These are phyloP conservation scores for Beta macrorhiza DNA, from an alignment of 179 eudicot species.

Conservation along the genomic window DNA sequence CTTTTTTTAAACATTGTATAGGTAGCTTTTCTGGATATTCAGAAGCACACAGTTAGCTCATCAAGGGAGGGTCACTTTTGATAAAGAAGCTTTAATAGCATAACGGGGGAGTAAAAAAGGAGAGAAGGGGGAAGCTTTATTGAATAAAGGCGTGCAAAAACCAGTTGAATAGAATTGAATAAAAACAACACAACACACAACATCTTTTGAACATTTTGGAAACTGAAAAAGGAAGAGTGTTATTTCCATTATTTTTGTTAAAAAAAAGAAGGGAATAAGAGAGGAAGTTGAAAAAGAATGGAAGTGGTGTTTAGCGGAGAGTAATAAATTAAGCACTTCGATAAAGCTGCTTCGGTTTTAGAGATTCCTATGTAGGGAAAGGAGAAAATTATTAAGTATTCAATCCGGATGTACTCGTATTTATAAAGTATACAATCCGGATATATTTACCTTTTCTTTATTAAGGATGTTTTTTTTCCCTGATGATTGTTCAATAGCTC, in stretches of 20 bases:
- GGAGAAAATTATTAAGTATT: neutral
- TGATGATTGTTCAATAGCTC: no score
- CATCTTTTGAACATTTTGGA: conserved; percentile 37
- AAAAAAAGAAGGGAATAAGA: neutral
- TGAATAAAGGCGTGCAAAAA: conserved; percentile 47
- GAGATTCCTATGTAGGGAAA: conserved; percentile 29
- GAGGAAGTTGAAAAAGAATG: conserved; percentile 27
- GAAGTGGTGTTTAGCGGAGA: conserved; percentile 42
- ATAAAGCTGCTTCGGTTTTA: conserved; percentile 27
- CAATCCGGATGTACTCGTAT: neutral
- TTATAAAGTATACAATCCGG: no score
- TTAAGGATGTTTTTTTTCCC: no score
- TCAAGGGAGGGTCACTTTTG: conserved; percentile 34
- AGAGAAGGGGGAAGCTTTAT: conserved; percentile 28
- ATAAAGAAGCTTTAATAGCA: conserved; percentile 47
- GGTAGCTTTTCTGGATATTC: conserved; percentile 5
- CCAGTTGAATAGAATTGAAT: conserved; percentile 27
- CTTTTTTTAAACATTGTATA: no score
- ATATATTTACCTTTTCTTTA: no score
- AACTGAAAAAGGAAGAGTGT: conserved; percentile 12
- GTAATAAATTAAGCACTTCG: conserved; percentile 30
- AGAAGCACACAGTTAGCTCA: neutral
- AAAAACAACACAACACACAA: conserved; percentile 44
- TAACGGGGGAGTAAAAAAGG: conserved; percentile 19
- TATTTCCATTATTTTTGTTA: neutral